Conservation (phyloP, 1,284 basidiomycete species). For the Albatrellus sp. region DNA sequence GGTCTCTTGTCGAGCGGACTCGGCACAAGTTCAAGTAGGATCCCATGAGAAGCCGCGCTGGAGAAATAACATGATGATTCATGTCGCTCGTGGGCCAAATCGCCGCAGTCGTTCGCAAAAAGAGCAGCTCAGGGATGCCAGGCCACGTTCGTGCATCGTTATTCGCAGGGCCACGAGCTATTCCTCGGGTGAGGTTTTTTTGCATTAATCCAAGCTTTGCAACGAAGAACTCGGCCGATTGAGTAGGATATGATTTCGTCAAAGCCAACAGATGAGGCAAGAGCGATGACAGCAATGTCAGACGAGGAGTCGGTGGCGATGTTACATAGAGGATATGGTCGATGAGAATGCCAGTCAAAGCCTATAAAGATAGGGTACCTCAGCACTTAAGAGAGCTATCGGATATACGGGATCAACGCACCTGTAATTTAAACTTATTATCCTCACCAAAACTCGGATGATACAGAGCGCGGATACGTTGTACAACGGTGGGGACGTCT, state of each 20-base stretch:
- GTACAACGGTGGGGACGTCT: constrained; percentile 74
- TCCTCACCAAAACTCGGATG: constrained; percentile 85
- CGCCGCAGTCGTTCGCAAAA: constrained; percentile 72
- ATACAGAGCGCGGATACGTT: constrained; percentile 85
- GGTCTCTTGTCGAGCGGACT: constrained; percentile 62
- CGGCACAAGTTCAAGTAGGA: constrained; percentile 84
- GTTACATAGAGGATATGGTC: constrained; percentile 83
- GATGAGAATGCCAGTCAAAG: constrained; percentile 73
- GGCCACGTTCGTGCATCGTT: constrained; percentile 79
- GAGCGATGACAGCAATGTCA: constrained; percentile 53
- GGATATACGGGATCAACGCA: constrained; percentile 19
- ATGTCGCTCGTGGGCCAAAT: constrained; percentile 95
- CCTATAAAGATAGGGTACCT: constrained; percentile 24
- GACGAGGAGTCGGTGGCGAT: constrained; percentile 47
- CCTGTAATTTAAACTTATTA: constrained; percentile 89
- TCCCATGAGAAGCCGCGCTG: constrained; percentile 79
- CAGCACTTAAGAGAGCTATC: constrained; percentile 5
- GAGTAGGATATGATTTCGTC: constrained; percentile 71
- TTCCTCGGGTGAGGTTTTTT: constrained; percentile 82
- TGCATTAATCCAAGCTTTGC: constrained; percentile 85
- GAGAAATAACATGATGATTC: constrained; percentile 82
- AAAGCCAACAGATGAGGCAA: constrained; percentile 78
- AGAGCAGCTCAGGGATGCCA: constrained; percentile 66
- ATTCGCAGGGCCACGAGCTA: constrained; percentile 62
- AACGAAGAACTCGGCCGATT: constrained; percentile 71